These are phyloP conservation scores for Scenedesmus sp. DNA, from an alignment of 163 green algal genomes.

Conservation along the genomic window DNA sequence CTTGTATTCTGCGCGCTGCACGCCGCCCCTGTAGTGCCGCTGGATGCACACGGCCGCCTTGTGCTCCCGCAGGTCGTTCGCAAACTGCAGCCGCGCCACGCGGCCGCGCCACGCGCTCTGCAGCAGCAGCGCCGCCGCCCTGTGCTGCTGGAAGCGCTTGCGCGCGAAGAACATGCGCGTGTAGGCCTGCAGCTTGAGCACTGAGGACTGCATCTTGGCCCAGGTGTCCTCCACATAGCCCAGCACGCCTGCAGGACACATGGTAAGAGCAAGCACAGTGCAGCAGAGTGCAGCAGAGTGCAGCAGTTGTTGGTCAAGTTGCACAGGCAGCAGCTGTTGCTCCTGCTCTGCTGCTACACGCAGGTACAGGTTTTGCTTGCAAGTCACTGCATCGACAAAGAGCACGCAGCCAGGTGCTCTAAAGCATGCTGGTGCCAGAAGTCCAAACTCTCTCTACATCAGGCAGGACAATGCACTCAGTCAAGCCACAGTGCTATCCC, in stretches of 20 bases:
- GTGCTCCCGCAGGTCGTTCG: constrained; percentile 46
- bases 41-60: constrained; percentile 70
- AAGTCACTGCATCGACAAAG: no score
- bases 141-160: constrained; percentile 55
- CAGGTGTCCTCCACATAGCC: constrained; percentile 86
- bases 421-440: no score
- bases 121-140: constrained; percentile 63
- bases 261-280: no score
- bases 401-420: no score
- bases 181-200: constrained; percentile 72
- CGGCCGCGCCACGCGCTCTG: constrained; percentile 59
- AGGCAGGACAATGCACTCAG: no score
- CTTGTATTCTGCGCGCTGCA: constrained; percentile 37
- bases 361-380: no score
- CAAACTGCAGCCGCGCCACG: constrained; percentile 60
- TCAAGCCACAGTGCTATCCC: not conserved
- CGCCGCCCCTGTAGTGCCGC: constrained; percentile 54
- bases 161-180: constrained; percentile 68
- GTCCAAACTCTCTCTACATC: no score
- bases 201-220: constrained; percentile 60
- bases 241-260: constrained; percentile 76
- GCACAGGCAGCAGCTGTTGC: not conserved
- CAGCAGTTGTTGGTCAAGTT: not conserved
- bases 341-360: no score
- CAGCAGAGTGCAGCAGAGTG: not conserved